Evolutionary conservation across 2,329 filamentous ascomycete species (phyloP), one percentile per base, ranked within the genome.

Genomic region (Xylaria arbuscula): DNA sequence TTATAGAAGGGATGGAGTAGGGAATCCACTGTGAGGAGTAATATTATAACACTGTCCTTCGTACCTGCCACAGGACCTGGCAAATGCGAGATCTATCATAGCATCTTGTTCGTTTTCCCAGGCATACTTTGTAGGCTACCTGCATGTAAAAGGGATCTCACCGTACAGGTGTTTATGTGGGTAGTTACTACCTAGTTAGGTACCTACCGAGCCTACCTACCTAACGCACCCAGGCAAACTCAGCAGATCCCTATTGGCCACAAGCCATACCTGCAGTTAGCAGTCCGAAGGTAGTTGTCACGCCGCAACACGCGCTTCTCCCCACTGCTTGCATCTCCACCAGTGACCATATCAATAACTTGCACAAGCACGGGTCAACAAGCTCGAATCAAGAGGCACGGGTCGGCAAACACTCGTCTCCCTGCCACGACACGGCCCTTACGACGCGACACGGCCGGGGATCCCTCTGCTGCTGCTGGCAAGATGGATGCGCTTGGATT

Each of bases 401-500:
- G 17, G 17, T 45, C 40, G n/a, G n/a, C 40, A n/a, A 45, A 15
- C 2, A 45, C n/a, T 54, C 15, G 13, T 56, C 13, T 36, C 28
- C 6, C 22, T 36, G 48, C 38, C 36, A 32, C 28, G 10, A 7
- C 45, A 19, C 28, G n/a, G 62, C 50, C n/a, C 5, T 13, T 36
- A 7, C 42, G 15, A 19, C 34, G 54, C 63, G 36, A 36, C 28
- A 38, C 40, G 28, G 28, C 15, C 19, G 38, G 38, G 17, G 45
- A 19, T 9, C 2, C 45, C 22, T 50, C 36, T 42, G 36, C 40
- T 11, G 8, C 22, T 56, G 15, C 22, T 19, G 61, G 47, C 61
- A 68, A 61, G 45, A 79, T 79, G 74, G 78, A 80, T 22, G 75
- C 72, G 34, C 70, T 80, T 11, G 68, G 68, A 40, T 55, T 80